Conservation (phyloP, 129 eudicot species). For the Artemisia tridentata region DNA sequence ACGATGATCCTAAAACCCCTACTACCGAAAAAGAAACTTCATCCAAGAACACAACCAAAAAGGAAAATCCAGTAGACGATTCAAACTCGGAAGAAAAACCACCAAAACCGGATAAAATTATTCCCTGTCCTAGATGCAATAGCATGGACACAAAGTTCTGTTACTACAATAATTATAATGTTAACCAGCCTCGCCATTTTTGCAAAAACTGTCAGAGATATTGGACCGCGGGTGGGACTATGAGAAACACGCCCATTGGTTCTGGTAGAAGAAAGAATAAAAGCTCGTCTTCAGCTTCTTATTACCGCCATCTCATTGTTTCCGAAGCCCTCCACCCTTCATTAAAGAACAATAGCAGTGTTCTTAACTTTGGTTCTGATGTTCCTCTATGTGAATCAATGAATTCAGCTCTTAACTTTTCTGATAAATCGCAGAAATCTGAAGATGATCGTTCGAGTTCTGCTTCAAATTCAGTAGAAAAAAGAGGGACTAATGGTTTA, state of each 20-base stretch:
- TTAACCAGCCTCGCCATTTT: constrained; percentile 75
- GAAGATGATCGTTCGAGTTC: constrained; percentile 28
- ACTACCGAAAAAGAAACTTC: constrained; percentile 36
- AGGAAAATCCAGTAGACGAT: constrained; percentile 26
- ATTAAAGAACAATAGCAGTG: constrained; percentile 28
- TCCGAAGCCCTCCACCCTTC: constrained; percentile 24
- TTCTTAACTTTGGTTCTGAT: constrained; percentile 52
- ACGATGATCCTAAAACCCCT: constrained; percentile 45
- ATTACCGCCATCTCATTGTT: constrained; percentile 37
- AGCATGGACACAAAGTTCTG: constrained; percentile 89
- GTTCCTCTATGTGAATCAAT: constrained; percentile 51
- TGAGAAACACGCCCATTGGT: constrained; percentile 80
- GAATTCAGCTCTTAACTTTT: constrained; percentile 42
- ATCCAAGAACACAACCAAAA: constrained; percentile 29
- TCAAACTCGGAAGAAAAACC: constrained; percentile 41
- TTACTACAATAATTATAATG: constrained; percentile 78
- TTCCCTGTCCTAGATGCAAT: constrained; percentile 76
- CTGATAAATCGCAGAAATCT: constrained; percentile 35
- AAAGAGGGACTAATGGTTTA: constrained; percentile 16
- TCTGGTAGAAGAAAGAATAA: constrained; percentile 84
- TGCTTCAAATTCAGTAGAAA: constrained; percentile 35
- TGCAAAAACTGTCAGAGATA: constrained; percentile 78
- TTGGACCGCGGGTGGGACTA: constrained; percentile 85
- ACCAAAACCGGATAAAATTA: constrained; percentile 65
- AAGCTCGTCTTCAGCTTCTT: constrained; percentile 33